A percentile compares a stretch with the other conserved stretches of the same genome.
phyloP scores from a whole-genome alignment of 2,329 filamentous ascomycete species.

The Nothophoma quercina region DNA sequence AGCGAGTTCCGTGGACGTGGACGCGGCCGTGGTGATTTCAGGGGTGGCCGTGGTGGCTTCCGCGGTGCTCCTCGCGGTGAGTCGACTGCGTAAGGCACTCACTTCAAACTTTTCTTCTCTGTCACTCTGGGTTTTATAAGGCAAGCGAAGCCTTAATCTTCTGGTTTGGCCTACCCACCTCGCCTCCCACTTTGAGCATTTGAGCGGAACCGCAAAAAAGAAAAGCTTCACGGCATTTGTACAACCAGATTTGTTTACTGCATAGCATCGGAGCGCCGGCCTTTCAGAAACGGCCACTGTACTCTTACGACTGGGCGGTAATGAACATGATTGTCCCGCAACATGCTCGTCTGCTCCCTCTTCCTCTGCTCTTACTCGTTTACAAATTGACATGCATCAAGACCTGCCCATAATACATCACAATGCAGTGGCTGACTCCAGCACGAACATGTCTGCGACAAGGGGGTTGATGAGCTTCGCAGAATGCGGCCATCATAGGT shows the following conservation, averaged over 20 bases:
- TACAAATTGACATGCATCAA: too few species aligned
- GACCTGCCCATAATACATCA: too few species aligned
- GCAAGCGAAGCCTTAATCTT: conserved; percentile 18
- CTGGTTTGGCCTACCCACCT: conserved; percentile 24
- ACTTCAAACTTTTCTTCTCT: conserved; percentile 14
- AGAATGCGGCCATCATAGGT: too few species aligned
- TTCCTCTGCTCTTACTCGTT: too few species aligned
- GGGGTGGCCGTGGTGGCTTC: conserved; percentile 53
- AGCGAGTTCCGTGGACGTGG: conserved; percentile 52
- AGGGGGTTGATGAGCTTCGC: too few species aligned
- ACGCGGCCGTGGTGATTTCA: conserved; percentile 53
- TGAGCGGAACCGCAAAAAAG: conserved; percentile 31
- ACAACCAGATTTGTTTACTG: conserved; percentile 45
- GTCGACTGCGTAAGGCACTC: conserved; percentile 24
- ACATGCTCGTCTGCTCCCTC: too few species aligned
- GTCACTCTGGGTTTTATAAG: conserved; percentile 20
- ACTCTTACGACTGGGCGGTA: conserved; percentile 33
- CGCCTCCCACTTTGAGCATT: conserved; percentile 31
- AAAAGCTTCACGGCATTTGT: conserved; percentile 36
- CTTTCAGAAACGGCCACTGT: conserved; percentile 41
- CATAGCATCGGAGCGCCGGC: conserved; percentile 50
- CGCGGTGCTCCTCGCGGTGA: conserved; percentile 41
- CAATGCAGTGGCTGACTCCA: too few species aligned
- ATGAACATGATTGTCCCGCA: conserved; percentile 18
- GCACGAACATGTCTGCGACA: too few species aligned